A percentile compares a stretch with the other conserved stretches of the same genome.
Conservation (phyloP, 1,139 yeast species). For the Tardiomyces blankii region DNA sequence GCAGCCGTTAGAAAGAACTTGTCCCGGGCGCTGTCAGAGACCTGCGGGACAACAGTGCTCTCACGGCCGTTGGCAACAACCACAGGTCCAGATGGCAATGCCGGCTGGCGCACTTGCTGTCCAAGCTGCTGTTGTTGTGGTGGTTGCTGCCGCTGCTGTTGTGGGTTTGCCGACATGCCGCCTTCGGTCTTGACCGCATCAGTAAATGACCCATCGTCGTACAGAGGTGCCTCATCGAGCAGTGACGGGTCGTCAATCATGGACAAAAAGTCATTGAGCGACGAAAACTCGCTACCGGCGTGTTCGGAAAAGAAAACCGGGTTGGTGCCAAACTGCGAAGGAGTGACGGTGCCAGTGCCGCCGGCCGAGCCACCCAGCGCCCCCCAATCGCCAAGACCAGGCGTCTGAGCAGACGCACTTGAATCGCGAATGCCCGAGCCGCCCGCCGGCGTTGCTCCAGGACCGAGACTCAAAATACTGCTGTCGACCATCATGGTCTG, state of each 20-base stretch:
- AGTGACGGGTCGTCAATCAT: slow-evolving; percentile 71
- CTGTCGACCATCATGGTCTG: neutral
- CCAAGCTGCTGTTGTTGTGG: slow-evolving; percentile 3
- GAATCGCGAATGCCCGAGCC: neutral
- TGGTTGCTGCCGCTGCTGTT: slow-evolving; percentile 5
- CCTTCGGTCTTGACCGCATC: neutral
- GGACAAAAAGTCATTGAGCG: slow-evolving; percentile 77
- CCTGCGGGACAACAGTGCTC: slow-evolving; percentile 6
- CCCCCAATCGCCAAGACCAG: neutral
- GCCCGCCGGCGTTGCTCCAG: neutral
- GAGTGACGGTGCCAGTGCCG: neutral
- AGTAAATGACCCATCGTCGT: neutral
- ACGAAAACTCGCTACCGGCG: slow-evolving; percentile 87
- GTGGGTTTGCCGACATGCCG: slow-evolving; percentile 1
- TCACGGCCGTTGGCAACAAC: neutral
- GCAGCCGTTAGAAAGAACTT: slow-evolving; percentile 95
- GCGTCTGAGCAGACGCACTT: neutral
- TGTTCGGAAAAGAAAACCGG: slow-evolving; percentile 79
- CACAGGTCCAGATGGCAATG: neutral
- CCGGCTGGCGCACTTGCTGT: neutral
- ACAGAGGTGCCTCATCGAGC: neutral
- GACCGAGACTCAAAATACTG: neutral
- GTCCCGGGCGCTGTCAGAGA: slow-evolving; percentile 67
- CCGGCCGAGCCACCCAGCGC: neutral
- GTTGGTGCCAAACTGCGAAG: slow-evolving; percentile 5